Evolutionary conservation across 2,329 filamentous ascomycete genomes (phyloP).

Genomic region (Cercospora brassicicola): DNA sequence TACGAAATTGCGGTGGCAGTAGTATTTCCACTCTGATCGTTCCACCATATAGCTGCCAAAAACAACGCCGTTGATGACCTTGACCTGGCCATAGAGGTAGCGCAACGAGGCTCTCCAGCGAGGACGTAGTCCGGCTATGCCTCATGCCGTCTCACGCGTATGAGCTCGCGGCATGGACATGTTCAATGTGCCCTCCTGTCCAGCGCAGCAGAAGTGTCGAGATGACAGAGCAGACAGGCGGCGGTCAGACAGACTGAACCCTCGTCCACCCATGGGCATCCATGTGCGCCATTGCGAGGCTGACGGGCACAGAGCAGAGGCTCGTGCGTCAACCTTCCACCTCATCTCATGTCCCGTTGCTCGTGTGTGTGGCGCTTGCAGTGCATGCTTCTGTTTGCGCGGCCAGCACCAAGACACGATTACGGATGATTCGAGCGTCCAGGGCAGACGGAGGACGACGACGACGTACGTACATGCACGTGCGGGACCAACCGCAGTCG

Average conservation of each 20-base stretch:
- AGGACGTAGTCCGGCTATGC: not conserved
- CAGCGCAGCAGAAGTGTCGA: not conserved
- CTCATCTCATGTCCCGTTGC: not conserved
- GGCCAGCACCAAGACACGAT: not conserved
- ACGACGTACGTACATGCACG: not conserved
- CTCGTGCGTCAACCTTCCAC: not conserved
- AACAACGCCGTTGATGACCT: not conserved
- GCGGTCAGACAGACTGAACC: not conserved
- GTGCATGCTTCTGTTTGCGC: not conserved
- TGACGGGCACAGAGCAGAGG: not conserved
- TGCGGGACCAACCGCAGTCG: conserved; percentile 2
- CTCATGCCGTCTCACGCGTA: not conserved
- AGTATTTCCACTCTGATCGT: not conserved
- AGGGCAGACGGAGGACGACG: not conserved
- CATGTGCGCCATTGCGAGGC: not conserved
- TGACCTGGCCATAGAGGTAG: not conserved
- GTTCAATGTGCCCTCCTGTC: not conserved
- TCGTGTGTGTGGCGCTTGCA: not conserved
- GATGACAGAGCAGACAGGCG: not conserved
- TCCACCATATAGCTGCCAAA: not conserved
- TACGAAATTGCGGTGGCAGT: not conserved
- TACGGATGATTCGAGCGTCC: not conserved
- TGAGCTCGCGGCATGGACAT: not conserved
- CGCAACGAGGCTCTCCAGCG: not conserved
- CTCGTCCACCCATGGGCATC: not conserved